phyloP scores from a whole-genome alignment of 1,139 yeast species.

The Candida pseudoviswanathii region DNA sequence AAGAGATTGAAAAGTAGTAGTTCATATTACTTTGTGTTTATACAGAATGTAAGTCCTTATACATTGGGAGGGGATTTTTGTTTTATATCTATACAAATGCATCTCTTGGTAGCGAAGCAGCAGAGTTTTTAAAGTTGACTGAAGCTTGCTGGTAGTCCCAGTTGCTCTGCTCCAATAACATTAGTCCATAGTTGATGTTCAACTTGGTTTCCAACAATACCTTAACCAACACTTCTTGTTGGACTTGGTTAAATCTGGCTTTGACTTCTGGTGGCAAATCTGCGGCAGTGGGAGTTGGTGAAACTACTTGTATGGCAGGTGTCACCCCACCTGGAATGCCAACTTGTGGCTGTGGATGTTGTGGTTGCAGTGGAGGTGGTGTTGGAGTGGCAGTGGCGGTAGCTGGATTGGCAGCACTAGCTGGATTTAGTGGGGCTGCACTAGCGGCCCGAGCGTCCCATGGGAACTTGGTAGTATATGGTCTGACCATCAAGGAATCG shows the following conservation, averaged over 20 bases:
- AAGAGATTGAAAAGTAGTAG: neutral
- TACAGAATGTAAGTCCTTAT: too few species aligned
- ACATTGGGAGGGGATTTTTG: neutral
- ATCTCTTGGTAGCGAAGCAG: conserved; percentile 44
- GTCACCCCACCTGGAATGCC: conserved; percentile 21
- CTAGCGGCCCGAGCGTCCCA: conserved; percentile 41
- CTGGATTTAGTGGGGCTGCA: conserved; percentile 7
- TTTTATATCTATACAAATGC: conserved; percentile 27
- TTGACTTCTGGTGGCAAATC: conserved; percentile 58
- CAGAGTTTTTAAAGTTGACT: conserved; percentile 69
- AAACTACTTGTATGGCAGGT: neutral
- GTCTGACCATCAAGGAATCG: conserved; percentile 72
- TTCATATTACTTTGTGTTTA: too few species aligned
- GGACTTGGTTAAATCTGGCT: conserved; percentile 48
- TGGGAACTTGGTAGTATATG: conserved; percentile 58
- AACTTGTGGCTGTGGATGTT: conserved; percentile 10
- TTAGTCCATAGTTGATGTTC: conserved; percentile 73
- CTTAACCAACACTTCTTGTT: conserved; percentile 66
- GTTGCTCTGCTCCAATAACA: conserved; percentile 87
- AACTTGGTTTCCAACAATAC: conserved; percentile 75
- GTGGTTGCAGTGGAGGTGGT: conserved; percentile 5
- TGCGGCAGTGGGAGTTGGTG: conserved; percentile 33
- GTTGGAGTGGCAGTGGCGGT: conserved; percentile 43
- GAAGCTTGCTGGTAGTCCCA: conserved; percentile 80
- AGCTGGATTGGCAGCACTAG: conserved; percentile 12